phyloP scores from a whole-genome alignment of 176 grass and related monocot genomes.

The Chrysopogon serrulatus region DNA sequence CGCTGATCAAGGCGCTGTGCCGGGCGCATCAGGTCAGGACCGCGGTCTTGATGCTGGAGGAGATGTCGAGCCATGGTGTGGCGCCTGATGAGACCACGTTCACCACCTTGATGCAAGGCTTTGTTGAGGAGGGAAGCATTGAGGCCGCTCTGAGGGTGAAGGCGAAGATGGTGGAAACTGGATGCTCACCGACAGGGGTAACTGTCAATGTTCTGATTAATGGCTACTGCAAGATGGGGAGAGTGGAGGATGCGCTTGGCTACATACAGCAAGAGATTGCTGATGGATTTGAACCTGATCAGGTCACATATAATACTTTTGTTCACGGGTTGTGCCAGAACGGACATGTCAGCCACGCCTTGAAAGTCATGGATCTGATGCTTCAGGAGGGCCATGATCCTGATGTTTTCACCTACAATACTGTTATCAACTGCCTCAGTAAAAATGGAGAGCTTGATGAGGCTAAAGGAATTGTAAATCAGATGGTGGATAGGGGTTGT shows the following conservation, averaged over 20 bases:
- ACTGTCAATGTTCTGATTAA: constrained; percentile 67
- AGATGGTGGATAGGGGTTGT: constrained; percentile 59
- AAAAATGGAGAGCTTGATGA: constrained; percentile 59
- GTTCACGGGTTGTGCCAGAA: constrained; percentile 70
- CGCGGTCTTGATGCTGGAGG: constrained; percentile 68
- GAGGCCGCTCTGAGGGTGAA: constrained; percentile 64
- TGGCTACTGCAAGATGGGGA: constrained; percentile 72
- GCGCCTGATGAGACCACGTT: constrained; percentile 56
- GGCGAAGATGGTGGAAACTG: constrained; percentile 51
- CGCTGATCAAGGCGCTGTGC: constrained; percentile 69
- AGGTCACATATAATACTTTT: constrained; percentile 63
- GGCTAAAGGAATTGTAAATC: constrained; percentile 57
- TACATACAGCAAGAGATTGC: constrained; percentile 52
- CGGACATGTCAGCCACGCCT: constrained; percentile 51
- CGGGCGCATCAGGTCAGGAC: constrained; percentile 56
- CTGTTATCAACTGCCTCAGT: constrained; percentile 52
- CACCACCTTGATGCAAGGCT: constrained; percentile 79
- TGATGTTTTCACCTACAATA: constrained; percentile 69
- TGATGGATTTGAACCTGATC: constrained; percentile 63
- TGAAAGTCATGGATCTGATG: constrained; percentile 76
- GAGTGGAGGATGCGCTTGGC: constrained; percentile 56
- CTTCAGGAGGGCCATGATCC: constrained; percentile 63
- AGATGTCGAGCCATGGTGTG: constrained; percentile 45
- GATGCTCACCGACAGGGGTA: constrained; percentile 44
- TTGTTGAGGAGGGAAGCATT: constrained; percentile 76